Conservation (phyloP, 2,329 filamentous ascomycete genomes). For the Calonectria fujianensis region DNA sequence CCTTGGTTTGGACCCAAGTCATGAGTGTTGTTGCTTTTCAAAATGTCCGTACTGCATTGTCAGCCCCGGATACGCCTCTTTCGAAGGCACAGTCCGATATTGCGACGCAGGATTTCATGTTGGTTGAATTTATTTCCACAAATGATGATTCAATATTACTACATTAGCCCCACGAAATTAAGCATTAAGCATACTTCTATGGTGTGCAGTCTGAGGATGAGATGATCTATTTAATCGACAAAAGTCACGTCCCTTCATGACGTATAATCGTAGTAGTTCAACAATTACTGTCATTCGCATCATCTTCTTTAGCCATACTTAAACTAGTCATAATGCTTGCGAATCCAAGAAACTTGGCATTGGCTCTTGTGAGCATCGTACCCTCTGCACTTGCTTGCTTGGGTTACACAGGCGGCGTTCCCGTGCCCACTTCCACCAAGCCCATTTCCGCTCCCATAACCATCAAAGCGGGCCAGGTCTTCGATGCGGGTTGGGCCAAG, state of each 20-base stretch:
- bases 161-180: too few species aligned
- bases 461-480: conserved; percentile 4
- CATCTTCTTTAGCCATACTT: background rate
- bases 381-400: conserved; percentile 8
- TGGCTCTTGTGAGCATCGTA: background rate
- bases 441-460: conserved; percentile 6
- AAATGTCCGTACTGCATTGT: background rate
- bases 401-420: conserved; percentile 10
- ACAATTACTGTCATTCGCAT: background rate
- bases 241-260: background rate
- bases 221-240: background rate
- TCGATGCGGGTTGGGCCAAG: conserved; percentile 13
- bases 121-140: background rate
- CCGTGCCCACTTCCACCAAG: background rate
- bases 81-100: too few species aligned
- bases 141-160: background rate
- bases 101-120: background rate
- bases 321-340: background rate
- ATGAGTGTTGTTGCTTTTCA: too few species aligned
- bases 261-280: too few species aligned
- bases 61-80: background rate
- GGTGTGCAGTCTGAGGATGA: background rate
- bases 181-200: background rate
- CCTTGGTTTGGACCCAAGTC: background rate
- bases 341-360: background rate